phyloP scores from a whole-genome alignment of 2,329 filamentous ascomycete genomes.

The Lecanicillium sp. region DNA sequence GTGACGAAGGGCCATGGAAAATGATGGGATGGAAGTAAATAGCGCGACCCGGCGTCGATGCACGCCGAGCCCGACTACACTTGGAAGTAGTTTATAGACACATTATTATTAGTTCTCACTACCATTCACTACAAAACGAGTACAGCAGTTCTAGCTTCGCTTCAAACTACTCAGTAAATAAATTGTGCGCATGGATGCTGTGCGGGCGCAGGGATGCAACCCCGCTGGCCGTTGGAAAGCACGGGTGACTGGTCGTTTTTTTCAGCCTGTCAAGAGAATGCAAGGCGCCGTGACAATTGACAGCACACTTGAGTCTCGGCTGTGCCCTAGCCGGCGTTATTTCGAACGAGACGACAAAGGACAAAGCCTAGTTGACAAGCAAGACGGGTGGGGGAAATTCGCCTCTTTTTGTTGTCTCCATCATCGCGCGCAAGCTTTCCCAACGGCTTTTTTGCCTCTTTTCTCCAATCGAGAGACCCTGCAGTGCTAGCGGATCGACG shows the following conservation, averaged over 20 bases:
- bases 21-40: too few species aligned
- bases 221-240: not conserved
- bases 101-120: too few species aligned
- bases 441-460: too few species aligned
- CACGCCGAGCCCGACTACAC: too few species aligned
- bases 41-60: too few species aligned
- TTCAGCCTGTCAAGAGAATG: not conserved
- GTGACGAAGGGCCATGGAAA: conserved; percentile 23
- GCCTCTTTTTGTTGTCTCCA: too few species aligned
- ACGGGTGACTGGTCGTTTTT: conserved; percentile 2
- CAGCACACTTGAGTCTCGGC: not conserved
- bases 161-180: too few species aligned
- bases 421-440: not conserved
- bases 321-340: not conserved
- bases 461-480: not conserved
- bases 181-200: not conserved
- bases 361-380: too few species aligned
- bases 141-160: too few species aligned
- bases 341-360: not conserved
- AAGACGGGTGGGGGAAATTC: too few species aligned
- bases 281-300: not conserved
- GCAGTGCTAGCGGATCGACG: not conserved
- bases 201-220: not conserved
- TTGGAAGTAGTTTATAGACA: too few species aligned
- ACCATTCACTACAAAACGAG: too few species aligned